Conservation (phyloP, 169 alveolate species). For the Eimeria praecox region DNA sequence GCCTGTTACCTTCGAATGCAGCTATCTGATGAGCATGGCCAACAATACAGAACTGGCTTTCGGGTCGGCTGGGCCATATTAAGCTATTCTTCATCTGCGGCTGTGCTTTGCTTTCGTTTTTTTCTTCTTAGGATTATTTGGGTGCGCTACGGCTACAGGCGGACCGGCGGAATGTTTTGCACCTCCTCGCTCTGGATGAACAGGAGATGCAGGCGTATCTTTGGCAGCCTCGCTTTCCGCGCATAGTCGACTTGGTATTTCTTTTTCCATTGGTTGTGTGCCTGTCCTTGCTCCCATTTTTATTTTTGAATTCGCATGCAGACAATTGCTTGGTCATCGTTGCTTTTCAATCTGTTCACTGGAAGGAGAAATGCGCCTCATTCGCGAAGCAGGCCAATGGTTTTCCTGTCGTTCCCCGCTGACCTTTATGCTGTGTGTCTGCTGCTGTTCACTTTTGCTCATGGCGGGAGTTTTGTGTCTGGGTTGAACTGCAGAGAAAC, state of each 20-base stretch:
- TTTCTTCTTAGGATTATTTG: constrained; percentile 64
- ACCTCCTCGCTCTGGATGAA: constrained; percentile 69
- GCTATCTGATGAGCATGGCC: neutral
- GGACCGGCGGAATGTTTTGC: constrained; percentile 74
- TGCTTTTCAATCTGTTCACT: neutral
- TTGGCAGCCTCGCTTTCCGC: constrained; percentile 74
- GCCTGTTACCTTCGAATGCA: neutral
- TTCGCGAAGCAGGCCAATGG: neutral
- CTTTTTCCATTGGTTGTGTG: neutral
- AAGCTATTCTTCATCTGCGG: neutral
- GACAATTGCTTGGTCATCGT: neutral
- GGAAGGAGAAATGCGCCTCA: neutral
- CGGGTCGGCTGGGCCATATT: neutral
- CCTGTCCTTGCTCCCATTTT: neutral
- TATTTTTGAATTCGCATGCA: neutral
- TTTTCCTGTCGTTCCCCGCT: neutral
- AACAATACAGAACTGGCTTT: neutral
- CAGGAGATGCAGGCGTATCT: constrained; percentile 70
- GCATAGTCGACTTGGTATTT: constrained; percentile 63
- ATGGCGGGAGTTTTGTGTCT: neutral
- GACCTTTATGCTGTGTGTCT: neutral
- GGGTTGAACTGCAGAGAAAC: constrained; percentile 41
- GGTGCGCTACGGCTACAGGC: constrained; percentile 80
- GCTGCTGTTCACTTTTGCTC: neutral
- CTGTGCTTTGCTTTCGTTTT: neutral